Percentiles rank a stretch among this genome's conserved stretches.
Evolutionary conservation across 371 early-diverging fungal species (phyloP).

Genomic region (Chytridium lagenaria): DNA sequence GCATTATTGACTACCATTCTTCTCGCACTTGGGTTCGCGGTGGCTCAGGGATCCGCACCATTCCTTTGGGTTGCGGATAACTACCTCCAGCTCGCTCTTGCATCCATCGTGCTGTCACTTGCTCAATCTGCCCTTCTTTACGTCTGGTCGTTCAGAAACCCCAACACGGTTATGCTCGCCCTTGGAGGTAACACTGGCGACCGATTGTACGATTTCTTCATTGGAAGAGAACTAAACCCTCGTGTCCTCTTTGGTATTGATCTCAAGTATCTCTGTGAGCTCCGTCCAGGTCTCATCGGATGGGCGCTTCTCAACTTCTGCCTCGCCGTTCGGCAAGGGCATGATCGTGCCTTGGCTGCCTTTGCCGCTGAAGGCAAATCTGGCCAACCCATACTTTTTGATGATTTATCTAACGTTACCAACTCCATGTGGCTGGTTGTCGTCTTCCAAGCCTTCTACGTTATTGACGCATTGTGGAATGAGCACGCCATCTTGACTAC

Average conservation of each 20-base stretch:
- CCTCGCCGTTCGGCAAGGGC: conserved; percentile 74
- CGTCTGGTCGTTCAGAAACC: conserved; percentile 71
- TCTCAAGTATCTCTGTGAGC: conserved; percentile 90
- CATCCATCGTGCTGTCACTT: conserved; percentile 70
- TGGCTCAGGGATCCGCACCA: conserved; percentile 60
- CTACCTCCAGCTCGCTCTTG: conserved; percentile 70
- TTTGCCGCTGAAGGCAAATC: too few species aligned
- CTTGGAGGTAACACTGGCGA: conserved; percentile 92
- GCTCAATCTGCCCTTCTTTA: conserved; percentile 74
- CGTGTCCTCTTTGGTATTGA: conserved; percentile 77
- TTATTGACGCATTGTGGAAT: conserved; percentile 82
- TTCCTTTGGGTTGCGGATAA: conserved; percentile 79
- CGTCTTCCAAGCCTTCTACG: conserved; percentile 81
- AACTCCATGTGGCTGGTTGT: conserved; percentile 79
- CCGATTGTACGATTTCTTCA: conserved; percentile 77
- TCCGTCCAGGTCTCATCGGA: conserved; percentile 87
- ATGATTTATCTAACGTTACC: conserved; percentile 56
- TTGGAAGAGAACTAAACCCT: conserved; percentile 76
- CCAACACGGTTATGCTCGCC: conserved; percentile 67
- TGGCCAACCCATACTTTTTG: neutral
- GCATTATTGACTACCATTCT: conserved; percentile 57
- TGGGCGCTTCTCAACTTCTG: conserved; percentile 79
- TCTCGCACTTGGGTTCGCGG: neutral
- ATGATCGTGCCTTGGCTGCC: neutral
- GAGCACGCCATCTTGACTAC: conserved; percentile 88